Evolutionary conservation across 345 rosid species (phyloP), one percentile per base, ranked within the genome.

Genomic region (Citrus mangshanensis): DNA sequence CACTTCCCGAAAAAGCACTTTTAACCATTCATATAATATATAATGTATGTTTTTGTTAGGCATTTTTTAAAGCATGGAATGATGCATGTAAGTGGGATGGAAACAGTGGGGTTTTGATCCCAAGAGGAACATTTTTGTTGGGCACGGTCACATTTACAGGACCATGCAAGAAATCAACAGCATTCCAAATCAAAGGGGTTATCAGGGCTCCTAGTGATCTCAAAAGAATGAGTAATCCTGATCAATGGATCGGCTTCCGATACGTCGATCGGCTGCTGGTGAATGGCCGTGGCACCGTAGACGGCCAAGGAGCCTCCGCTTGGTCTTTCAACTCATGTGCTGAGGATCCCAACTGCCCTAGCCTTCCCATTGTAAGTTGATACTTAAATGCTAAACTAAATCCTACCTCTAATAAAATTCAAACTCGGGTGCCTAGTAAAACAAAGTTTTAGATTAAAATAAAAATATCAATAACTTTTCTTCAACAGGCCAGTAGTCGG

Each of bases 121-220:
- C 88, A 6, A 27, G 7, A 4, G 90, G 88, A 9, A 27, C 58
- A 40, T 85, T 74, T 75, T 18, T 74, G 38, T 12, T 80, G 5
- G 74, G 72, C 19, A 22, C 75, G 1, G 49, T 73, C 13, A 21
- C 21, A 8, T 71, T 85, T 38, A 0, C 7, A 1, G 90, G 90
- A 6, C 88, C 88, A 2, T 87, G 90, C 74, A 78, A 82, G 19
- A 81, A 81, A 4, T 46, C 82, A 2, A 62, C 79, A 0, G 35
- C 10, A 0, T 66, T 87, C 14, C 13, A 54, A 4, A 5, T 81
- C 14, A 18, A 34, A n/a, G 89, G 89, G 19, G 63, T 18, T 19
- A 21, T 87, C 13, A 82, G 68, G 60, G 78, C 86, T 35, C 78
- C 83, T 0, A 27, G 13, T 13, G 25, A 72, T 32, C 59, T 59